Percentiles rank a stretch among this genome's conserved stretches.
phyloP scores from a whole-genome alignment of 345 rosid species.

The Rubroshorea leprosula region DNA sequence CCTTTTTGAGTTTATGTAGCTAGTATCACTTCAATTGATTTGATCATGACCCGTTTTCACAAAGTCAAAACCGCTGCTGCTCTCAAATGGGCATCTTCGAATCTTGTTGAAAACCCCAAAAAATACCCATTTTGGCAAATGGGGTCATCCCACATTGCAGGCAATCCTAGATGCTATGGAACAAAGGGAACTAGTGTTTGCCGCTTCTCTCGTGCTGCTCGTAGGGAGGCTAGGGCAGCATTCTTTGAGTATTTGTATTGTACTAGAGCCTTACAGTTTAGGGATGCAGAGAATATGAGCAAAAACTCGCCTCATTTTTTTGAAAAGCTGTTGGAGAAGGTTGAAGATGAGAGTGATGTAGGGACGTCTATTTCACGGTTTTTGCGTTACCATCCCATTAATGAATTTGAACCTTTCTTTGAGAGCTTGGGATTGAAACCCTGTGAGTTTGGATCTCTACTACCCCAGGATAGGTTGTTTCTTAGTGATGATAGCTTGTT shows the following conservation, averaged over 20 bases:
- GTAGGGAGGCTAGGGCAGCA: constrained; percentile 55
- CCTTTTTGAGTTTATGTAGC: not conserved
- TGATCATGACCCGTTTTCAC: constrained; percentile 31
- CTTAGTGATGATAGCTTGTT: constrained; percentile 57
- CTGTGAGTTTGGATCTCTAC: constrained; percentile 33
- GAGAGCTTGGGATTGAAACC: constrained; percentile 74
- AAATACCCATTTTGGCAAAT: constrained; percentile 19
- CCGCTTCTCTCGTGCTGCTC: constrained; percentile 25
- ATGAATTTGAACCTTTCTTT: constrained; percentile 84
- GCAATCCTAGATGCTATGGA: constrained; percentile 40
- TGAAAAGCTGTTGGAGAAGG: constrained; percentile 30
- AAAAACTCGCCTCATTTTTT: constrained; percentile 55
- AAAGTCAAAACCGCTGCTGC: constrained; percentile 33
- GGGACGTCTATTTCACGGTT: constrained; percentile 34
- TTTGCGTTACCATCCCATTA: constrained; percentile 67
- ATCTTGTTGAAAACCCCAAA: constrained; percentile 20
- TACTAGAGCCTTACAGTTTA: constrained; percentile 51
- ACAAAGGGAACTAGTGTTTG: constrained; percentile 15
- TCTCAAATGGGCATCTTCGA: constrained; percentile 40
- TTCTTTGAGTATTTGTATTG: constrained; percentile 59
- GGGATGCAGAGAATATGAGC: constrained; percentile 67
- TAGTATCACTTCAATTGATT: constrained; percentile 4
- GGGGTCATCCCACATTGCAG: constrained; percentile 19
- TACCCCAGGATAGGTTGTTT: constrained; percentile 44
- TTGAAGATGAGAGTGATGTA: constrained; percentile 29